Evolutionary conservation across 2,329 filamentous ascomycete genomes (phyloP), one percentile per base, ranked within the genome.

Genomic region (Alternaria hordeiaustralica): DNA sequence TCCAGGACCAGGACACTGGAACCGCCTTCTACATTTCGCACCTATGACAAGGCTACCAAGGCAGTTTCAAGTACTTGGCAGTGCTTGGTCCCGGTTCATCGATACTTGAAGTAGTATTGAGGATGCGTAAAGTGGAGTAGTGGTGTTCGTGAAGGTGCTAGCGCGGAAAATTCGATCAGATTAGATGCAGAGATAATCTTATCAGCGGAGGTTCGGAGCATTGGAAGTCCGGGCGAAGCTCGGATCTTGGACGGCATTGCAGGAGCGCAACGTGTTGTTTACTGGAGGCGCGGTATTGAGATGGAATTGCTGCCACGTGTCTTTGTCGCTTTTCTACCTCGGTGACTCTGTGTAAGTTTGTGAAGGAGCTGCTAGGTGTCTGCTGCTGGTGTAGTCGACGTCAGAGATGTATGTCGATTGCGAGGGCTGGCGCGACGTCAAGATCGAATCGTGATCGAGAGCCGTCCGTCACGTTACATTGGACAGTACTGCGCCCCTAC

Each of bases 151-250:
- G 12, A 26, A 18, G 12, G 23, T 18, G 18, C 33, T 64, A 47
- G 61, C 46, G 57, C 43, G 9, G 53, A 60, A 64, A 60, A 60
- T 64, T 64, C 56, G 41, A 60, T 64, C 61, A 18, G 61, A 64
- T 64, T 64, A 64, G 61, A 64, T 64, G 50, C 45, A 56, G 41
- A 23, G 46, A 57, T 28, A 30, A 57, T 60, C 53, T 64, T 56
- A 64, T 64, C 61, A 9, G 45, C 30, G 30, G 30, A 6, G 2
- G 0, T 11, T 53, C 49, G 49, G 49, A 0, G 13, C 23, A 9
- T 6, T 30, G 3, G 5, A n/a, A n/a, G 30, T 23, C 28, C 49
- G 49, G 28, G 30, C 8, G 13, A 25, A 53, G 30, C 49, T 36
- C 49, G 49, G 49, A 53, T 41, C 49, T 41, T 36, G 49, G 8